A percentile compares a stretch with the other conserved stretches of the same genome.
Evolutionary conservation across 2,329 filamentous ascomycete species (phyloP).

Genomic region (Aschersonia sp.): DNA sequence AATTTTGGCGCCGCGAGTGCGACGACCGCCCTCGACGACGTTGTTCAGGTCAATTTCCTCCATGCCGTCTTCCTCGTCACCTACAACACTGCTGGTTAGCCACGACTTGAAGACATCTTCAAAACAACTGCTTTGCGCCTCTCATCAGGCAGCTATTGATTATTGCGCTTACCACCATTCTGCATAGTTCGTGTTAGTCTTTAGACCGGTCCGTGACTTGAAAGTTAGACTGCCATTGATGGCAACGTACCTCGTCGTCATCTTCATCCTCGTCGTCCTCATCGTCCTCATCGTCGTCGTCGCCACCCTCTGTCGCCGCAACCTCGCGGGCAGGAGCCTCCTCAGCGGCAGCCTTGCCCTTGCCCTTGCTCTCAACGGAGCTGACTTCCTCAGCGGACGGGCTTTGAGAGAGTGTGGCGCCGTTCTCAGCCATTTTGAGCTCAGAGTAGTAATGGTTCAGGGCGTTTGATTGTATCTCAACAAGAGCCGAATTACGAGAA

Average conservation of each 20-base stretch:
- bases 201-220: neutral
- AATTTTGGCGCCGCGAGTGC: conserved; percentile 84
- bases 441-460: neutral
- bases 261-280: conserved; percentile 23
- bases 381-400: conserved; percentile 20
- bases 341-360: conserved; percentile 59
- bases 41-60: conserved; percentile 85
- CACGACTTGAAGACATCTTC: too few relatives aligned
- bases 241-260: conserved; percentile 12
- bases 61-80: conserved; percentile 65
- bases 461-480: too few relatives aligned
- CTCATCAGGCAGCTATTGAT: too few relatives aligned
- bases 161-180: neutral
- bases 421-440: conserved; percentile 31
- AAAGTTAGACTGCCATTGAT: neutral
- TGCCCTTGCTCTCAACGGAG: conserved; percentile 57
- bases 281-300: conserved; percentile 59
- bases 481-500: neutral
- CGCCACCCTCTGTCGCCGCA: conserved; percentile 55
- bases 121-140: too few relatives aligned
- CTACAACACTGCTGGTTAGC: conserved; percentile 1
- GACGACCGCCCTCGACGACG: conserved; percentile 64
- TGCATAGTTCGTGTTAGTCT: neutral
- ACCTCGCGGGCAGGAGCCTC: conserved; percentile 35
- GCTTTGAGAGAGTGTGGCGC: conserved; percentile 30